Base-by-base conservation (phyloP, 139 green algal species). In the Chlamydomonas sphaeroides region DNA sequence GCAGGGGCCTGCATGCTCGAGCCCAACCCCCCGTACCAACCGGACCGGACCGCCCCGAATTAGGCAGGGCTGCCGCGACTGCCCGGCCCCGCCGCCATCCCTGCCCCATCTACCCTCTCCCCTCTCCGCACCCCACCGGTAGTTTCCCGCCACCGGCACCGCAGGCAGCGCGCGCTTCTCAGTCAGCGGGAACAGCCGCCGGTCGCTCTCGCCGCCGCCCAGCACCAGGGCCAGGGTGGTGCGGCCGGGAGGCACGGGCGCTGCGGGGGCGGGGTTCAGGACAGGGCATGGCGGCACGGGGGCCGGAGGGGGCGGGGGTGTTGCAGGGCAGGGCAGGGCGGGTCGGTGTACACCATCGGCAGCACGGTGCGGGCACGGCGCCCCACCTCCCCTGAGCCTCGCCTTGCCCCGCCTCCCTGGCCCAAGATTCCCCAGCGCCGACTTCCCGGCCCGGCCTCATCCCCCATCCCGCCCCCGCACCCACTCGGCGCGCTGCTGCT, bases 171-270 rank as follows among this genome's bases (percentile, higher is more conserved):
- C 76, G 3, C 76, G 41, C 76, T 65, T 65, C 35, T 73, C 23
- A 2, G 76, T 83, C 7, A 83, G 76, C 26, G 76, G 76, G 23
- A 65, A 65, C 33, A 83, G 76, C 32, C 76, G 76, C n/a, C 62
- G 62, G 65, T 83, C 76, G 63, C 62, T 66, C 42, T 83, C 62
- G 32, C 76, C 76, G 62, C 76, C 76, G 20, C 76, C 76, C 48
- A 83, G 62, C 8, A 83, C 25, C 45, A 83, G 5, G 5, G 76
- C 76, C 45, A 83, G 57, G 8, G 63, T 73, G 76, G 33, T 4
- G 48, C 33, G 45, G 25, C 57, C n/a, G 48, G 42, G 32, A 62
- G 5, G 28, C n/a, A 38, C 53, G 41, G 2, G 48, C 36, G 56
- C 38, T 18, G 20, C n/a, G 49, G 67, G 28, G 33, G 63, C 1